A percentile compares a stretch with the other conserved stretches of the same genome.
phyloP scores from a whole-genome alignment of 2,329 filamentous ascomycete species.

The Aureobasidium sp. region DNA sequence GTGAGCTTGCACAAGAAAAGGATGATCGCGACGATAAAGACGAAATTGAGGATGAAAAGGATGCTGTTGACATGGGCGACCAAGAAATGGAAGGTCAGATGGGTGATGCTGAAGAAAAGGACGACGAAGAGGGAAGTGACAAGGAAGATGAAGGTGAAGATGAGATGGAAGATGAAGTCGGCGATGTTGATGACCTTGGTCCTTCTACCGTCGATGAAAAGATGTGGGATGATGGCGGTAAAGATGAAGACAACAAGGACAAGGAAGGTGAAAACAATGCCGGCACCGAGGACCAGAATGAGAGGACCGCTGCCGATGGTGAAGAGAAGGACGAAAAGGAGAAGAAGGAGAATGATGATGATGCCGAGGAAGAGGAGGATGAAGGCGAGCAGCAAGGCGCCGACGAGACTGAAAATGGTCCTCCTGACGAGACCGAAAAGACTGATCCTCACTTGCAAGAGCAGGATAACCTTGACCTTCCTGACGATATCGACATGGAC shows the following conservation, averaged over 20 bases:
- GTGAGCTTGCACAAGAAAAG: conserved; percentile 82
- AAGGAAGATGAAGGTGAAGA: conserved; percentile 60
- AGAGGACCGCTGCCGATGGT: conserved; percentile 38
- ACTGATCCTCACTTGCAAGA: conserved; percentile 71
- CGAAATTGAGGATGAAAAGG: conserved; percentile 70
- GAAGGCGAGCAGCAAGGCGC: conserved; percentile 26
- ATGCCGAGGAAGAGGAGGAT: conserved; percentile 47
- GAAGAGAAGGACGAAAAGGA: conserved; percentile 40
- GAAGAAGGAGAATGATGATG: conserved; percentile 53
- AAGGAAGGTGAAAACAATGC: conserved; percentile 57
- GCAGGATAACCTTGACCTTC: conserved; percentile 72
- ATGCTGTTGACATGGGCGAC: conserved; percentile 85
- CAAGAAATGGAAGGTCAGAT: conserved; percentile 85
- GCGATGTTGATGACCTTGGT: conserved; percentile 84
- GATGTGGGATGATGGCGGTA: conserved; percentile 81
- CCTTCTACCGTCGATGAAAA: conserved; percentile 92
- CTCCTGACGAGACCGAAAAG: conserved; percentile 57
- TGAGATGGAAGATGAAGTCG: conserved; percentile 76
- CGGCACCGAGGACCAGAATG: conserved; percentile 41
- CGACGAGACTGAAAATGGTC: conserved; percentile 52
- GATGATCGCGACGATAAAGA: conserved; percentile 44
- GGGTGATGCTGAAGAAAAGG: conserved; percentile 47
- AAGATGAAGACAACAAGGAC: conserved; percentile 69
- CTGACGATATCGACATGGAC: conserved; percentile 80
- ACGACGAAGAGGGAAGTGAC: conserved; percentile 45